phyloP scores from a whole-genome alignment of 306 rosid species.

The Prunus dulcis region DNA sequence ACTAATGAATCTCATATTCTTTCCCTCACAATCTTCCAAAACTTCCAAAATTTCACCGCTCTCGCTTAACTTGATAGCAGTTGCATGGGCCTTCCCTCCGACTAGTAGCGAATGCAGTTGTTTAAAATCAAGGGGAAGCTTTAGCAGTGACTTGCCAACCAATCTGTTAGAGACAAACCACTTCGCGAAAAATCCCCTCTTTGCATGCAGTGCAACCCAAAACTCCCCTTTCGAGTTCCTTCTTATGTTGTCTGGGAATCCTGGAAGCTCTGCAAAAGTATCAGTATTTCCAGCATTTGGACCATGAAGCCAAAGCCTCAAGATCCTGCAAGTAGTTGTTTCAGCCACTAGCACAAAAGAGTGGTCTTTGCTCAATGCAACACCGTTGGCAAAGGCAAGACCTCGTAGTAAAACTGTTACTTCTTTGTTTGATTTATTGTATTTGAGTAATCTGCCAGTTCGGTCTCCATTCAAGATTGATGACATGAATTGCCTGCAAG shows the following conservation, averaged over 20 bases:
- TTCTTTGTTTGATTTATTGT: constrained; percentile 57
- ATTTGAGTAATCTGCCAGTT: constrained; percentile 73
- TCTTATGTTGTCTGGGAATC: constrained; percentile 80
- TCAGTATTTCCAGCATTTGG: constrained; percentile 65
- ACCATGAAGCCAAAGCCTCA: constrained; percentile 81
- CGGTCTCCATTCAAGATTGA: constrained; percentile 59
- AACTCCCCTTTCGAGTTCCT: constrained; percentile 70
- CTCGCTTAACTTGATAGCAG: constrained; percentile 60
- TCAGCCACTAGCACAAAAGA: constrained; percentile 82
- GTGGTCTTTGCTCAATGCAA: constrained; percentile 68
- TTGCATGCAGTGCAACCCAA: constrained; percentile 86
- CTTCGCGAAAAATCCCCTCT: constrained; percentile 39
- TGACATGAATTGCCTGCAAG: constrained; percentile 73
- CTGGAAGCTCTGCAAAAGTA: constrained; percentile 62
- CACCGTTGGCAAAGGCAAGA: constrained; percentile 82
- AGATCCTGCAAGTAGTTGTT: constrained; percentile 49
- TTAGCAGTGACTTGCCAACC: constrained; percentile 53
- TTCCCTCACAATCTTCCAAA: constrained; percentile 80
- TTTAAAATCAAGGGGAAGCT: constrained; percentile 55
- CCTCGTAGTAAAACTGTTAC: constrained; percentile 52
- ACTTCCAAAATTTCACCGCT: constrained; percentile 59
- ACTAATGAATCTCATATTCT: constrained; percentile 58
- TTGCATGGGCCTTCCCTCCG: constrained; percentile 68
- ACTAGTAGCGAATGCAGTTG: constrained; percentile 51
- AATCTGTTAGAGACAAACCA: constrained; percentile 50